phyloP scores from a whole-genome alignment of 2,329 filamentous ascomycete species.

The Neofusicoccum sp. region DNA sequence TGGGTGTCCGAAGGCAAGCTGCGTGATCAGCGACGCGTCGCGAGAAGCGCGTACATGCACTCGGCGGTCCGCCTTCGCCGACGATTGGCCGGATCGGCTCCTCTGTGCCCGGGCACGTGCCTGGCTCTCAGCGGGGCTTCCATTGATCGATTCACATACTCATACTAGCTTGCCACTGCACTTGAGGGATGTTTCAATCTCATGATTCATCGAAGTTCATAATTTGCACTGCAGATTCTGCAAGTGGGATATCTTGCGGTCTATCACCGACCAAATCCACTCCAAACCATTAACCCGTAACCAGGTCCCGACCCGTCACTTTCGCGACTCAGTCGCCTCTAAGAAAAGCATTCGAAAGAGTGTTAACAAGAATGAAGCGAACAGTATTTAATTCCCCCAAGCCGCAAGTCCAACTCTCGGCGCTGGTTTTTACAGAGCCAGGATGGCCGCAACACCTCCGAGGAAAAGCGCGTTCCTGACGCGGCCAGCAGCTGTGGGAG shows the following conservation, averaged over 20 bases:
- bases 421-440: constrained; percentile 4
- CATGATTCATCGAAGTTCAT: constrained; percentile 4
- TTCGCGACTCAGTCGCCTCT: constrained; percentile 11
- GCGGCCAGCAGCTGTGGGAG: background rate
- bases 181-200: background rate
- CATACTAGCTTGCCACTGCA: background rate
- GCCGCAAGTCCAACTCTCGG: background rate
- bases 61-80: constrained; percentile 1
- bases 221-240: constrained; percentile 11
- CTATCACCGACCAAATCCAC: constrained; percentile 9
- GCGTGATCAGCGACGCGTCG: constrained; percentile 18
- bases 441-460: constrained; percentile 3
- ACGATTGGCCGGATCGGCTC: background rate
- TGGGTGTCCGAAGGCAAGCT: constrained; percentile 9
- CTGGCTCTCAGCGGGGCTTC: background rate
- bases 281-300: constrained; percentile 9
- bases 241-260: constrained; percentile 17
- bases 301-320: background rate
- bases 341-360: background rate
- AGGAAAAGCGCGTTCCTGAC: constrained; percentile 11
- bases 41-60: constrained; percentile 6
- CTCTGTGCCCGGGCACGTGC: background rate
- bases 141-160: background rate
- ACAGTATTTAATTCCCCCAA: background rate
- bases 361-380: constrained; percentile 8